Evolutionary conservation across 352 stramenopile genomes (phyloP), one percentile per base, ranked within the genome.

Genomic region (Phytophthora cryptogea): DNA sequence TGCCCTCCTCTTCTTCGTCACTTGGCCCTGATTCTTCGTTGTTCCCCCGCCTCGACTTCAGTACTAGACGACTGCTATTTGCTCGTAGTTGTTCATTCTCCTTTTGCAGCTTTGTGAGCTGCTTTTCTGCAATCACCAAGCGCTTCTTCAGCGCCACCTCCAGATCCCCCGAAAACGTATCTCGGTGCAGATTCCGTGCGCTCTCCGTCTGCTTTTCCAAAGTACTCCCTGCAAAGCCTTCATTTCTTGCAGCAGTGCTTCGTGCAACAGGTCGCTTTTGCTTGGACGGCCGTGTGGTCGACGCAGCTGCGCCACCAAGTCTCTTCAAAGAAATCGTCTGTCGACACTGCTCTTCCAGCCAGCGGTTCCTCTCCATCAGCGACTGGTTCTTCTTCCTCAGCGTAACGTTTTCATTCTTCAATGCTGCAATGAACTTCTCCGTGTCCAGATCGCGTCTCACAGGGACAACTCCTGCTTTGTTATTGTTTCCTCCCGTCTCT

Each of bases 371-470:
- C 47, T 92, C 80, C 32, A 78, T 66, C 17, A 95, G 51, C 26
- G 56, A 33, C 43, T 95, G 80, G 11, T 81, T 90, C 50, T 94
- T 92, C 59, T 87, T 93, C 26, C 80, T 72, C 27, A 96, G 47
- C n/a, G 56, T 50, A 5, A 62, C 48, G 44, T 92, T 96, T 45
- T 96, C 86, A 32, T 56, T 85, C 56, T 90, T 89, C 39, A 96
- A 65, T 4, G 74, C 76, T n/a, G 85, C 70, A 13, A 95, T 79
- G 51, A 95, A 92, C 44, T 83, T 86, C 40, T 96, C 88, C 9
- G 82, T 83, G 42, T 94, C 87, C 16, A 92, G 46, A 58, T 94
- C 84, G 26, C 84, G 74, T 41, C 78, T 77, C 23, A 70, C 50
- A 23, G 66, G 66, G 3, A 84, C 49, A 27, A 74, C 40, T 4